phyloP scores from a whole-genome alignment of 1,139 yeast genomes.

The Spathaspora sp. region DNA sequence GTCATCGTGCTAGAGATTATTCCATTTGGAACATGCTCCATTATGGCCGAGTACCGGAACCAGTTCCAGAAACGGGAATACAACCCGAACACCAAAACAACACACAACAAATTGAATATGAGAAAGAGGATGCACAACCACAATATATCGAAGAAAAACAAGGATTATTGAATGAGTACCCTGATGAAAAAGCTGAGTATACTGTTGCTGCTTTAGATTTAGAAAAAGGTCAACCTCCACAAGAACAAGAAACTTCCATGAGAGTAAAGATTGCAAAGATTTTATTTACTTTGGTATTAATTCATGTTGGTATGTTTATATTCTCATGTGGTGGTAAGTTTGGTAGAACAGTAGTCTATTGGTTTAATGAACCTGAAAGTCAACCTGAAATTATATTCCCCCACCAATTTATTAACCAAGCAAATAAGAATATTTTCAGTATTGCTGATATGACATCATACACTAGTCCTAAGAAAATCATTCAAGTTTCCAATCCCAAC shows the following conservation, averaged over 20 bases:
- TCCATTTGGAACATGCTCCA: slow-evolving; percentile 22
- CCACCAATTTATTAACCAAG: not conserved
- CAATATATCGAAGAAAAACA: slow-evolving; percentile 5
- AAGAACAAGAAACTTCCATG: not conserved
- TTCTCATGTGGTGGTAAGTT: not conserved
- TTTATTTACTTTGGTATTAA: not conserved
- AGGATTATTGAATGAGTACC: slow-evolving; percentile 6
- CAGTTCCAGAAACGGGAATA: not conserved
- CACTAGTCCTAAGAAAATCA: slow-evolving; percentile 16
- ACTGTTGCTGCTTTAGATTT: not conserved
- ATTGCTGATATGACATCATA: slow-evolving; percentile 5
- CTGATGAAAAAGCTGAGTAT: slow-evolving; percentile 5
- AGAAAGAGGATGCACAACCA: not conserved
- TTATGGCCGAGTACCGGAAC: slow-evolving; percentile 11
- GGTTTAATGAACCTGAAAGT: not conserved
- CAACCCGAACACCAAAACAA: not conserved
- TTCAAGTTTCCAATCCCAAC: slow-evolving; percentile 31
- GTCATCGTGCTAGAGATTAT: slow-evolving; percentile 18
- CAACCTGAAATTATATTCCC: not conserved
- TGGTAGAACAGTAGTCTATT: not conserved
- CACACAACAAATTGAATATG: not conserved
- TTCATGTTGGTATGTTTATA: not conserved
- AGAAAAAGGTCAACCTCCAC: not conserved
- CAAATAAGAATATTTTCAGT: slow-evolving; percentile 1
- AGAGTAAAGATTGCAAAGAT: not conserved